Base-by-base conservation (phyloP, 768 basidiomycete genomes). In the Podaxis pistillaris region DNA sequence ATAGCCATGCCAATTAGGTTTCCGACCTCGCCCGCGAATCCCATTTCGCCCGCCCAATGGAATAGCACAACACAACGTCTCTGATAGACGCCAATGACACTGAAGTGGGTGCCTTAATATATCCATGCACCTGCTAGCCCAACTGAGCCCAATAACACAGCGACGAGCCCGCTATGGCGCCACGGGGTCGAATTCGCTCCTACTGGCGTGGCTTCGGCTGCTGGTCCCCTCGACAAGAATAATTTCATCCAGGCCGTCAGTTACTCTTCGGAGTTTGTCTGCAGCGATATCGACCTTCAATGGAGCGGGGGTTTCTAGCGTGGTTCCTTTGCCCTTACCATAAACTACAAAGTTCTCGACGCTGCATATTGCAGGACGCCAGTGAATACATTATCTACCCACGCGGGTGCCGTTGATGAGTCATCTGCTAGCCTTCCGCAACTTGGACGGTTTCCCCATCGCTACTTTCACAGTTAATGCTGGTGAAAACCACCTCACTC, bases 1-100 rank as follows among this genome's bases (percentile, higher is more conserved):
- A 87, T 67, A 82, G 82, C 56, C 85, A 87, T 66, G 82, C 83
- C 5, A 84, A 84, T 68, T 85, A 84, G 85, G 83, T 81, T 9
- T 84, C 80, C 47, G 84, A 86, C 67, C 74, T 84, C 15, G 79
- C 81, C 47, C 79, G 82, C 19, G 19, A 24, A 8, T 50, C 49
- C 22, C 49, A 22, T 24, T 50, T 24, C 49, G 22, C 9, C 12
- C 26, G 24, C 26, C 26, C 49, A 50, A 4, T 24, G 5, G 26
- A 28, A 13, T 50, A 28, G 26, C 6, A 50, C 12, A 24, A 28
- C 24, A 28, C 22, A 24, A 26, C 26, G 4, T 13, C 4, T 11
- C 19, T 28, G n/a, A 22, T 19, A 46, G 44, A 46, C 26, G 49
- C 49, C 49, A 50, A 28, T 22, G 22, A 50, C 5, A 50, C 24